Base-by-base conservation (phyloP, 2,329 filamentous ascomycete species). In the Fusarium chuoi region DNA sequence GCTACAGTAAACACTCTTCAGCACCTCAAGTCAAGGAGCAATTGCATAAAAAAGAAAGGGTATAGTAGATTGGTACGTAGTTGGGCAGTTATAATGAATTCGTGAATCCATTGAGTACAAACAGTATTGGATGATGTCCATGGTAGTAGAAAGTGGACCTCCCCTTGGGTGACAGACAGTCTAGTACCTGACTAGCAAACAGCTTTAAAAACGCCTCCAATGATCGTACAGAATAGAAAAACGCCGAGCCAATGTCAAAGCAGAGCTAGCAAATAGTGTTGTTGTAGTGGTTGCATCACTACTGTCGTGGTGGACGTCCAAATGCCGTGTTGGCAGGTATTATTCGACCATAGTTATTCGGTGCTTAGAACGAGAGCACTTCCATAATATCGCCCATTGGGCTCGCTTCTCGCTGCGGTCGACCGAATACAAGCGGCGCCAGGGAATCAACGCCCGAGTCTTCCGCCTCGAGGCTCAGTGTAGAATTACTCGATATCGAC, bases 381-480 rank as follows among this genome's bases (percentile, higher is more conserved):
- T 76, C 74, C 45, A 76, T 73, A 3, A 76, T 76, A 35, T 76
- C 74, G 7, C 74, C 74, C 62, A 76, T 76, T 6, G 67, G 58
- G 6, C 71, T 69, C 18, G 65, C 49, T 54, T 75, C 59, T 17
- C 74, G 55, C 33, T 76, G 62, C 26, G 64, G 68, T 54, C 74
- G 48, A 14, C 74, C 74, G 54, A 76, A 76, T 12, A 76, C 74
- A 41, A 76, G 28, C 2, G 74, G 74, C 14, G 74, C 74, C 3
- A 76, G 36, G 6, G 45, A 48, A 26, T 76, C 74, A n/a, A 66
- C 46, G 12, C 55, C 70, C 5, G 49, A 64, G 12, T 75, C 74
- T 11, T 76, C 74, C 6, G 73, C 46, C 35, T 73, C 74, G 26
- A 76, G 61, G 60, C 74, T 76, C 44, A 73, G 49, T 24, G 68